Evolutionary conservation across 306 rosid genomes (phyloP), one percentile per base, ranked within the genome.

Genomic region (Ammopiptanthus mongolicus): DNA sequence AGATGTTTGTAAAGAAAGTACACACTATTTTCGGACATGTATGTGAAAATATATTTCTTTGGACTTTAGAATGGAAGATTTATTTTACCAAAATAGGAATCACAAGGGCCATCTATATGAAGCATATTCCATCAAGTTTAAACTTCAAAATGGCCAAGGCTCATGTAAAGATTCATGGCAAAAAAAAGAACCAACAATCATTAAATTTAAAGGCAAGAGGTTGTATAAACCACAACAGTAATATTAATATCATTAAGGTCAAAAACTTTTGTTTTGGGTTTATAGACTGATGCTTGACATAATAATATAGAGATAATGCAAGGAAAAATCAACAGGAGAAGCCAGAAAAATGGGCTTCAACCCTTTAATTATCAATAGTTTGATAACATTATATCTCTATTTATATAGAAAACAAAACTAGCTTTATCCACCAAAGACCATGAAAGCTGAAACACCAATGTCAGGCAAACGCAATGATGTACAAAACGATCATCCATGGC

Each of bases 401-500:
- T 62, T 84, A 78, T 84, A 78, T 76, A 84, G 12, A 69, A 59
- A 81, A 8, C 65, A 84, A 88, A 79, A 78, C 68, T 78, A 85
- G 88, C 80, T 67, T 76, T 62, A 81, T 50, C 84, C 90, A 84
- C 85, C 80, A 79, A 61, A 68, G 76, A 84, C 78, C 92, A 74
- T 65, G 84, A 70, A 57, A 71, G 76, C 75, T 82, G 84, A 88
- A 82, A 71, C 84, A 67, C 85, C 59, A 72, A 69, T 48, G 74
- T 77, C 4, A 34, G 68, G 44, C 8, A 86, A 81, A 84, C 83
- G 73, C 96, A 82, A 73, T 83, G 88, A 93, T 91, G 84, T 93
- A 93, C 98, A 93, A 86, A 87, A 89, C 12, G 91, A 93, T 80
- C 50, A 41, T 86, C 97, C 91, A 88, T 86, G 98, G 98, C 98